Base-by-base conservation (phyloP, 306 rosid genomes). In the Lagenaria siceraria region DNA sequence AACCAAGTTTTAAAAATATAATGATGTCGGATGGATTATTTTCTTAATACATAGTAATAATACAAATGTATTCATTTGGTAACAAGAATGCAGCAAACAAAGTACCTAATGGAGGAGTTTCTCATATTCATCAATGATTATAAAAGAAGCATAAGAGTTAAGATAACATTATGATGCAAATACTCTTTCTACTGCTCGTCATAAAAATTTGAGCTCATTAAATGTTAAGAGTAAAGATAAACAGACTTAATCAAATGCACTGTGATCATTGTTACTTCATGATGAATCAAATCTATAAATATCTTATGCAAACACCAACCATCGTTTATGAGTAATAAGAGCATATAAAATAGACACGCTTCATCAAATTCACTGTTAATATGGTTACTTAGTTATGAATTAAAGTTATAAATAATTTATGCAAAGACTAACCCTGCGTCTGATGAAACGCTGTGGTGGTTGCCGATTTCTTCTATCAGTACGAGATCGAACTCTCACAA, bases 401-500 rank as follows among this genome's bases (percentile, higher is more conserved):
- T 7, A 17, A 75, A 55, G 8, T 17, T 58, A 15, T 15, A 58
- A 24, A 76, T 21, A 18, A 24, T 43, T 74, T 35, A 60, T 8
- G 60, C 59, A 25, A 49, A 27, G 76, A 49, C 76, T 29, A 72
- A 93, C 97, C 92, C 90, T 87, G 88, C 97, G 96, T 82, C 97
- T 87, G 79, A 87, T 31, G 84, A 85, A 95, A 52, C 97, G 91
- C 85, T 86, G 91, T 14, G 99, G 99, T 1, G 97, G 97, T 27
- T 90, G 91, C 55, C 99, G 97, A 64, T 87, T 90, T 82, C 99
- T 92, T 87, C 99, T 81, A 25, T 95, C 82, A 22, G 87, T 85
- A 65, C 97, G 90, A 46, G 99, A 92, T 4, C 97, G 88, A 55
- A 95, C 99, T 86, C 99, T 88, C 73, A 95, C 97, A 63, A 95